These are phyloP conservation scores for Lycium barbarum DNA, from an alignment of 257 asterid species.

Conservation along the genomic window DNA sequence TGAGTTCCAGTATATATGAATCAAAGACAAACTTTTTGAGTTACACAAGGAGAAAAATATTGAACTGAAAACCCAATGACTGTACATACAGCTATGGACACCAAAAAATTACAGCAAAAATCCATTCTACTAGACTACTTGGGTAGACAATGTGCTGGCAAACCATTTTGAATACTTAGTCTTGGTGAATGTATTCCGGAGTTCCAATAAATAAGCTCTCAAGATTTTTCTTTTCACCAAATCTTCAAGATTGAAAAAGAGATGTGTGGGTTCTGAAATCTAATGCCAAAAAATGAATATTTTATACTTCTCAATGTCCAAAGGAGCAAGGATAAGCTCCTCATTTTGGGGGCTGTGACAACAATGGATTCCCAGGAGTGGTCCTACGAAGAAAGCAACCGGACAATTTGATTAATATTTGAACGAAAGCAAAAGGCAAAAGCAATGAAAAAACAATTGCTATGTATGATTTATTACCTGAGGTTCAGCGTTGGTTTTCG, in stretches of 20 bases:
- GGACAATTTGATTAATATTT: background rate
- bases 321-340: conserved; percentile 26
- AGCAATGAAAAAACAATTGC: background rate
- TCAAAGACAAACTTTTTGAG: background rate
- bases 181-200: conserved; percentile 22
- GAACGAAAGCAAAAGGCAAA: conserved; percentile 14
- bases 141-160: conserved; percentile 22
- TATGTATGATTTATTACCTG: conserved; percentile 47
- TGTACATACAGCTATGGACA: conserved; percentile 23
- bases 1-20: background rate
- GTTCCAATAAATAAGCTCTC: background rate
- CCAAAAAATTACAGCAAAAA: conserved; percentile 10
- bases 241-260: background rate
- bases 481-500: conserved; percentile 62
- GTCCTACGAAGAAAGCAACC: conserved; percentile 49
- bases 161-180: conserved; percentile 24
- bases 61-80: background rate
- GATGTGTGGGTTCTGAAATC: conserved; percentile 2
- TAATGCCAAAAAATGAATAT: conserved; percentile 3
- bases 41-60: background rate
- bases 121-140: conserved; percentile 17
- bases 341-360: conserved; percentile 57
- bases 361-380: conserved; percentile 78
- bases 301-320: conserved; percentile 21
- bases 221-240: background rate